These are phyloP conservation scores for Malassezia japonica DNA, from an alignment of 1,284 basidiomycete genomes.

Conservation along the genomic window DNA sequence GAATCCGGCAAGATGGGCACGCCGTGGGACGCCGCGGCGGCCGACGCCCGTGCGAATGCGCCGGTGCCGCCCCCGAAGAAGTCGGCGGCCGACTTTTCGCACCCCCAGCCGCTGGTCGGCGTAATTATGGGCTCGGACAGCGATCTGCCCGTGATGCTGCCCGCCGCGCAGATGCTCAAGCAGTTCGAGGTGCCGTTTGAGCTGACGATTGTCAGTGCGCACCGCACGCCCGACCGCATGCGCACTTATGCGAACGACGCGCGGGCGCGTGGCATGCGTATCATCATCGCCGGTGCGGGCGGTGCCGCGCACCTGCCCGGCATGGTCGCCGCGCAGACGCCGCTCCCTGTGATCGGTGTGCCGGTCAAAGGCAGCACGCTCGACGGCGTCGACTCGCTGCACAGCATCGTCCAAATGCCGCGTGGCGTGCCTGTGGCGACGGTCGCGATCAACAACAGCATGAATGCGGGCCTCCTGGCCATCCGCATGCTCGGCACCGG, in stretches of 20 bases:
- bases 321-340: slow-evolving; percentile 92
- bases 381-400: slow-evolving; percentile 89
- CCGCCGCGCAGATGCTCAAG: slow-evolving; percentile 75
- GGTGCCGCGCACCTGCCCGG: slow-evolving; percentile 95
- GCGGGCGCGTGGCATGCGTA: slow-evolving; percentile 61
- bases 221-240: slow-evolving; percentile 82
- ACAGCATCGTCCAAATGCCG: slow-evolving; percentile 99
- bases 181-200: slow-evolving; percentile 79
- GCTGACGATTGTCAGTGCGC: slow-evolving; percentile 88
- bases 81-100: slow-evolving; percentile 49
- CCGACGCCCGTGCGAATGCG: slow-evolving; percentile 49
- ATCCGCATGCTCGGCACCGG: slow-evolving; percentile 70
- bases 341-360: slow-evolving; percentile 87
- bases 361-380: slow-evolving; percentile 89
- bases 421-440: slow-evolving; percentile 93
- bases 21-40: slow-evolving; percentile 50
- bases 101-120: slow-evolving; percentile 70
- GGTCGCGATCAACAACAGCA: slow-evolving; percentile 91
- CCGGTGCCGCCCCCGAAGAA: slow-evolving; percentile 38
- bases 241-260: slow-evolving; percentile 73
- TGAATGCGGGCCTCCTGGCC: slow-evolving; percentile 84
- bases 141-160: slow-evolving; percentile 86
- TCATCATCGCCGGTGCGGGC: slow-evolving; percentile 88
- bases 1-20: slow-evolving; percentile 51
- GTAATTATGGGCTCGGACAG: slow-evolving; percentile 99